Evolutionary conservation across 495 filamentous ascomycete genomes (phyloP), one percentile per base, ranked within the genome.

Genomic region (Trichoderma erinaceum): DNA sequence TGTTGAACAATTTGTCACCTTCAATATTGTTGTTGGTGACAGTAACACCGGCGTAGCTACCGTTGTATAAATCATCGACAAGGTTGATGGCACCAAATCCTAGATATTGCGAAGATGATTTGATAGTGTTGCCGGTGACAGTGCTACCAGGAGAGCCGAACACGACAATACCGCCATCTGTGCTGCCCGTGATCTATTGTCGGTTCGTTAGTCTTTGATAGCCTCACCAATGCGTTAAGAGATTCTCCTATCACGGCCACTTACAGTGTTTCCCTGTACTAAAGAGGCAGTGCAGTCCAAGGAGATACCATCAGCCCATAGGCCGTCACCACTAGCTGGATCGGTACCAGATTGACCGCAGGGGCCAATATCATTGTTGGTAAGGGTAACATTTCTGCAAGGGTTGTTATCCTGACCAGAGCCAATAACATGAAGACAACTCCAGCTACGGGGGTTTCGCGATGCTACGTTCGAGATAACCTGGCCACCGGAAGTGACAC

Each of bases 271-370:
- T 41, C 68, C 65, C 13, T 65, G 44, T 50, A 72, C 68, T 13
- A 72, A 38, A 23, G 70, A 72, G 32, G 65, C 63, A 16, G 63
- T 66, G 41, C 69, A 72, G n/a, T 65, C 70, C 32, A 72, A 58
- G 3, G 70, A 72, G 61, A 72, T 70, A 1, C 70, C 70, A 67
- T 72, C 70, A 11, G 70, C 70, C 70, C 70, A 72, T 41, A 52
- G 69, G 46, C 50, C 35, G 12, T 67, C 32, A 44, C 69, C 70
- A 41, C 58, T 67, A 29, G 70, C 29, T 1, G 29, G 52, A 25
- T 72, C 69, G 0, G 25, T 35, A 29, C 68, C 68, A 29, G 68
- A 63, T 23, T 70, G 58, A 25, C 70, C 70, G 43, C 70, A 72
- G 13, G 70, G 70, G 6, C 70, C 70, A 67, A 72, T 70, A 12